Evolutionary conservation across 1,139 yeast genomes (phyloP).

Genomic region (Geotrichum candidum): DNA sequence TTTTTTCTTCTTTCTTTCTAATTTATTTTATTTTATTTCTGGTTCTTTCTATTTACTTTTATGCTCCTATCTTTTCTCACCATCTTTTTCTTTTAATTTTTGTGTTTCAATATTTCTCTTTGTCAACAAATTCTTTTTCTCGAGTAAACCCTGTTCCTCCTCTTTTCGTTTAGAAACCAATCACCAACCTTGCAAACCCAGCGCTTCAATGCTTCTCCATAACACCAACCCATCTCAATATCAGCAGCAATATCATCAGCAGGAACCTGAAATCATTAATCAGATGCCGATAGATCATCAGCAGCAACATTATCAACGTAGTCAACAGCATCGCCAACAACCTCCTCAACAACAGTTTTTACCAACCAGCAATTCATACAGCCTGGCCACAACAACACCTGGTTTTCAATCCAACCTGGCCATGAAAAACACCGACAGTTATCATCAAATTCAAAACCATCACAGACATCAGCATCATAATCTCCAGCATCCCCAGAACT

Average conservation of each 20-base stretch:
- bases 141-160: slow-evolving; percentile 36
- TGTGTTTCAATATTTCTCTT: slow-evolving; percentile 33
- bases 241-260: slow-evolving; percentile 20
- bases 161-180: neutral
- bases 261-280: neutral
- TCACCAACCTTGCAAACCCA: slow-evolving; percentile 42
- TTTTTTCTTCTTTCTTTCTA: slow-evolving; percentile 38
- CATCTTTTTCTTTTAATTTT: slow-evolving; percentile 29
- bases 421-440: neutral
- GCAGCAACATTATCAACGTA: slow-evolving; percentile 50
- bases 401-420: neutral
- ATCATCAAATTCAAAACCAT: neutral
- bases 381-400: neutral
- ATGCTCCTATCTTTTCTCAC: slow-evolving; percentile 23
- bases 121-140: slow-evolving; percentile 36
- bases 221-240: slow-evolving; percentile 24
- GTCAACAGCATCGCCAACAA: slow-evolving; percentile 29
- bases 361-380: neutral
- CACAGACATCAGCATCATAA: slow-evolving; percentile 52
- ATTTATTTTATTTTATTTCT: slow-evolving; percentile 20
- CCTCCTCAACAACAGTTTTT: neutral
- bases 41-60: slow-evolving; percentile 21
- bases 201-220: slow-evolving; percentile 50
- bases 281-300: slow-evolving; percentile 40
- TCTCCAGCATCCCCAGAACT: slow-evolving; percentile 50